These are phyloP conservation scores for Aureobasidium lini DNA, from an alignment of 2,329 filamentous ascomycete species.

Conservation along the genomic window DNA sequence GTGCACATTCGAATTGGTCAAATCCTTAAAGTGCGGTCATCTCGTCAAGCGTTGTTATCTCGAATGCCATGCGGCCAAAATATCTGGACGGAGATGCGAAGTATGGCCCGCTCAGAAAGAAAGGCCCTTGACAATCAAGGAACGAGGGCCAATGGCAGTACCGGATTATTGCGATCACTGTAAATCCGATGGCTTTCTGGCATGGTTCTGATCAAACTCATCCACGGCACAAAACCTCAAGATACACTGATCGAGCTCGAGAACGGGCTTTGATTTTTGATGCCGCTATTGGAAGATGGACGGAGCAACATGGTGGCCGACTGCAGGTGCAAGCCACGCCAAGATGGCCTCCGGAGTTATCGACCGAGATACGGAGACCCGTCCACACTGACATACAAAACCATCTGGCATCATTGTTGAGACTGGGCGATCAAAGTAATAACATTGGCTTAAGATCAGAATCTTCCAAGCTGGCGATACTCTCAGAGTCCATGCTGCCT, in stretches of 20 bases:
- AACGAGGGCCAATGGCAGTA: neutral
- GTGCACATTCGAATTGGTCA: slow-evolving; percentile 1
- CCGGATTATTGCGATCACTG: neutral
- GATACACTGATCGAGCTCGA: neutral
- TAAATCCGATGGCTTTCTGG: slow-evolving; percentile 4
- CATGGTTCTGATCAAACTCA: neutral
- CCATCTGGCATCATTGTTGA: too few relatives aligned
- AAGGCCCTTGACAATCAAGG: slow-evolving; percentile 2
- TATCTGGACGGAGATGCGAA: neutral
- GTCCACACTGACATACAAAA: too few relatives aligned
- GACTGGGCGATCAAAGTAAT: too few relatives aligned
- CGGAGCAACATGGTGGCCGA: slow-evolving; percentile 4
- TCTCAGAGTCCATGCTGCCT: too few relatives aligned
- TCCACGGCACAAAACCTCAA: too few relatives aligned
- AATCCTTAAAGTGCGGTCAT: neutral
- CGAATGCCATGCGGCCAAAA: neutral
- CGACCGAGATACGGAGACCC: too few relatives aligned
- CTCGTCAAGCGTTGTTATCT: slow-evolving; percentile 2
- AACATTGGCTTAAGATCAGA: too few relatives aligned
- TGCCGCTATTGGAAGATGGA: too few relatives aligned
- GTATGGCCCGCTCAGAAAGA: neutral
- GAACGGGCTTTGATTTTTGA: neutral
- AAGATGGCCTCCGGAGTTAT: neutral
- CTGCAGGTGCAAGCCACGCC: neutral
- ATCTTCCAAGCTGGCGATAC: too few relatives aligned